These are phyloP conservation scores for Oenanthe sinensis DNA, from an alignment of 129 eudicot species.

Conservation along the genomic window DNA sequence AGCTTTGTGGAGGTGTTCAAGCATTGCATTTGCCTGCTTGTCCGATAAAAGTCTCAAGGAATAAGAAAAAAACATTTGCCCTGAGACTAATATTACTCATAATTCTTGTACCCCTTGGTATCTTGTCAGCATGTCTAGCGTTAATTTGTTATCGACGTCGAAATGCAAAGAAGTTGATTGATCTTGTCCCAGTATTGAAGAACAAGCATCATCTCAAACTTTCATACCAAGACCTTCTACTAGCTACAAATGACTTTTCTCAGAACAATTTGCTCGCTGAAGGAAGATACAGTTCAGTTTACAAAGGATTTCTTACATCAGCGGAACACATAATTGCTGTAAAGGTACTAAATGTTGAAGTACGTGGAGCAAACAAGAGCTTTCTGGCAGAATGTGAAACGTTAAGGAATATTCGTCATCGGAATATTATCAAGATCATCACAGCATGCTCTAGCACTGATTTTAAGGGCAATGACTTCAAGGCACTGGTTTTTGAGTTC, in stretches of 20 bases:
- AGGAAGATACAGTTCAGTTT: neutral
- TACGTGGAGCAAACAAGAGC: slow-evolving; percentile 3
- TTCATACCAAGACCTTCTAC: slow-evolving; percentile 2
- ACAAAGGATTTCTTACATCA: neutral
- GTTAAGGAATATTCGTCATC: slow-evolving; percentile 4
- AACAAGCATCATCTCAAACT: neutral
- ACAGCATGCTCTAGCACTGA: slow-evolving; percentile 7
- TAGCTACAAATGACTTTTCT: slow-evolving; percentile 7
- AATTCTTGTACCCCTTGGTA: neutral
- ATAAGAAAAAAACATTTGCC: neutral
- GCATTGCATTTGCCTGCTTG: slow-evolving; percentile 2
- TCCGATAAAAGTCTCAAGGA: neutral
- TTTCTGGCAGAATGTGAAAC: slow-evolving; percentile 12
- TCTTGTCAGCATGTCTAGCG: neutral
- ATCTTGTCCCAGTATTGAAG: neutral
- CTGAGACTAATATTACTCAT: neutral
- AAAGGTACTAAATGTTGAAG: slow-evolving; percentile 4
- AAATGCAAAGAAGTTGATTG: neutral
- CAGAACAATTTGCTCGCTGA: neutral
- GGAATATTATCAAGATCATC: neutral
- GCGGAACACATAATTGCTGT: neutral
- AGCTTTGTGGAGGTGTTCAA: slow-evolving; percentile 7
- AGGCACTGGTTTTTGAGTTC: neutral
- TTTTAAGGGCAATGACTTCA: slow-evolving; percentile 1
- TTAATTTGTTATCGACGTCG: neutral